Evolutionary conservation across 768 basidiomycete species (phyloP).

Genomic region (Macrolepiota fuliginosa): DNA sequence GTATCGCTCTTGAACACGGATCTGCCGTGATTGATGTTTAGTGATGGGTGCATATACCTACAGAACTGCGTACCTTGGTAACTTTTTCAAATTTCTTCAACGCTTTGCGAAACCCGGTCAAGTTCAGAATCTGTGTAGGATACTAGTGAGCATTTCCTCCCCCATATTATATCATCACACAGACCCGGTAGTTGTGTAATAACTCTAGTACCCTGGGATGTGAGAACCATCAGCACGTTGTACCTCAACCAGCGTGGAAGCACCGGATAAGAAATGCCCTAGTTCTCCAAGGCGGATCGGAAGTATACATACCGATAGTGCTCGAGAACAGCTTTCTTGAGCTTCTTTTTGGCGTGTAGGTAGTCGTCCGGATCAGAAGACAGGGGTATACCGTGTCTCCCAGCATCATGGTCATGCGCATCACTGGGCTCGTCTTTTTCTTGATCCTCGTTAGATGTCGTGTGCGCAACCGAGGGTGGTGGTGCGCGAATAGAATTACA

Average conservation of each 20-base stretch:
- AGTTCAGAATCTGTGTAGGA: constrained; percentile 65
- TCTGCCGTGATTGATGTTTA: constrained; percentile 34
- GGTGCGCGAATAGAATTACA: background rate
- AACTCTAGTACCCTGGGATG: constrained; percentile 67
- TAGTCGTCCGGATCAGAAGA: constrained; percentile 75
- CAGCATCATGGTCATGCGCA: background rate
- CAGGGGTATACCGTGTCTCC: constrained; percentile 13
- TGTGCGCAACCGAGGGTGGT: background rate
- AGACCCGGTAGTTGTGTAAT: constrained; percentile 85
- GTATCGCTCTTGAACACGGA: constrained; percentile 72
- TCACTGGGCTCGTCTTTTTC: background rate
- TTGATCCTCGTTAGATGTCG: background rate
- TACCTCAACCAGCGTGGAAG: background rate
- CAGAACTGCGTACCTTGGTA: constrained; percentile 47
- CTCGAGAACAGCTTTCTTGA: constrained; percentile 82
- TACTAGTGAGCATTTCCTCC: background rate
- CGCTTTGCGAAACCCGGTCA: constrained; percentile 86
- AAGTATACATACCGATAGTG: constrained; percentile 62
- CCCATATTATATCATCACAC: constrained; percentile 15
- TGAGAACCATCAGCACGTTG: background rate
- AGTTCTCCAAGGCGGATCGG: background rate
- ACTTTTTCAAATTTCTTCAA: constrained; percentile 85
- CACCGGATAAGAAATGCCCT: background rate
- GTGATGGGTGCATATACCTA: background rate
- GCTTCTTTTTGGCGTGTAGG: constrained; percentile 74